phyloP scores from a whole-genome alignment of 495 filamentous ascomycete species.

The Penicillium atrosanguineum region DNA sequence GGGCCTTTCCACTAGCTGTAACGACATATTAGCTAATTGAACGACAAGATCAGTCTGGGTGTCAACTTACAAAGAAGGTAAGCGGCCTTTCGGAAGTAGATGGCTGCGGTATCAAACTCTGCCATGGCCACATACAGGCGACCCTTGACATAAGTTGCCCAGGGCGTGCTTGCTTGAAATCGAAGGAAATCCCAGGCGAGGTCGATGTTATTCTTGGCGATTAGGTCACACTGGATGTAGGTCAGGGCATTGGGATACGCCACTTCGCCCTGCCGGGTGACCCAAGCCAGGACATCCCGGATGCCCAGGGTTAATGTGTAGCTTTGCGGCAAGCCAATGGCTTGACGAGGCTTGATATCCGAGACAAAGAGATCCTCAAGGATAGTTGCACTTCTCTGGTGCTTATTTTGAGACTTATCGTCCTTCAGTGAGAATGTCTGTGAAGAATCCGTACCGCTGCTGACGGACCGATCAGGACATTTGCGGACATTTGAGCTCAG shows the following conservation, averaged over 20 bases:
- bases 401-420: slow-evolving; percentile 22
- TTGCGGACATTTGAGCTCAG: slow-evolving; percentile 58
- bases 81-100: slow-evolving; percentile 78
- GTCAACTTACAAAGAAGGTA: slow-evolving; percentile 71
- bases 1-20: slow-evolving; percentile 42
- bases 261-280: slow-evolving; percentile 44
- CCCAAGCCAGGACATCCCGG: slow-evolving; percentile 49
- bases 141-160: slow-evolving; percentile 84
- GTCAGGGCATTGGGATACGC: slow-evolving; percentile 47
- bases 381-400: slow-evolving; percentile 36
- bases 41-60: neutral
- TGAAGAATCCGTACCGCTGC: slow-evolving; percentile 15
- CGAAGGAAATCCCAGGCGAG: slow-evolving; percentile 72
- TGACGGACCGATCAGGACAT: slow-evolving; percentile 20
- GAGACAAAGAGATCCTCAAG: slow-evolving; percentile 50
- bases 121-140: slow-evolving; percentile 71
- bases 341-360: slow-evolving; percentile 45
- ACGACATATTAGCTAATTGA: slow-evolving; percentile 7
- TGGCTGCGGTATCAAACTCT: slow-evolving; percentile 68
- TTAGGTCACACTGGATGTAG: slow-evolving; percentile 66
- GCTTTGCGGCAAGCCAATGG: slow-evolving; percentile 41
- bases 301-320: slow-evolving; percentile 48
- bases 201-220: slow-evolving; percentile 66
- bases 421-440: slow-evolving; percentile 29
- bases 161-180: slow-evolving; percentile 62